Conservation (phyloP, 1,139 yeast species). For the Lodderomyces metapsilosis region DNA sequence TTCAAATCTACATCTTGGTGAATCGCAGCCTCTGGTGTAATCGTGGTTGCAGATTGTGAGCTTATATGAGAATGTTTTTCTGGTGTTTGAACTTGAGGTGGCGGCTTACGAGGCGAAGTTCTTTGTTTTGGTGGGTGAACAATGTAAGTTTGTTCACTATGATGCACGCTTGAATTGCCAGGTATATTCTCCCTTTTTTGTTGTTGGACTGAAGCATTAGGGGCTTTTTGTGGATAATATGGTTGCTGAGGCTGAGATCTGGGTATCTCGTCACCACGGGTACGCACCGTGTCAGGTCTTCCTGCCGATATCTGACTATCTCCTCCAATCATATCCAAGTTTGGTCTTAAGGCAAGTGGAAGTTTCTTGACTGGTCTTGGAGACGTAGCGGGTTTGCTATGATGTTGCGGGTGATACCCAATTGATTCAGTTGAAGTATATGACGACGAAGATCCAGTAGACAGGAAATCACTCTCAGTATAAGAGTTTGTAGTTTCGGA, state of each 20-base stretch:
- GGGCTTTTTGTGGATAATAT: neutral
- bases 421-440: slow-evolving; percentile 27
- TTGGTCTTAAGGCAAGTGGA: slow-evolving; percentile 14
- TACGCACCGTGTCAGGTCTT: neutral
- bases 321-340: slow-evolving; percentile 4
- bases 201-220: neutral
- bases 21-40: neutral
- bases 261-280: neutral
- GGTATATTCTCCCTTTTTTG: neutral
- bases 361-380: slow-evolving; percentile 10
- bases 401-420: slow-evolving; percentile 13
- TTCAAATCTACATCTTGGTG: neutral
- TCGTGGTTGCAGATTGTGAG: neutral
- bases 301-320: neutral
- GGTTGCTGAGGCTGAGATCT: neutral
- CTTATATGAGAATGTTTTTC: neutral
- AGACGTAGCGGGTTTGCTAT: slow-evolving; percentile 1
- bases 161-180: neutral
- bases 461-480: slow-evolving; percentile 34
- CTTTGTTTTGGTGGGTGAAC: neutral
- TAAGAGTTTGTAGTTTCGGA: slow-evolving; percentile 17
- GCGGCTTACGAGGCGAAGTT: neutral
- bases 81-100: neutral
- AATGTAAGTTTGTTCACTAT: neutral
- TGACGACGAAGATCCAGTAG: slow-evolving; percentile 33